These are phyloP conservation scores for Lagerstroemia fauriei DNA, from an alignment of 441 rosid species.

Conservation along the genomic window DNA sequence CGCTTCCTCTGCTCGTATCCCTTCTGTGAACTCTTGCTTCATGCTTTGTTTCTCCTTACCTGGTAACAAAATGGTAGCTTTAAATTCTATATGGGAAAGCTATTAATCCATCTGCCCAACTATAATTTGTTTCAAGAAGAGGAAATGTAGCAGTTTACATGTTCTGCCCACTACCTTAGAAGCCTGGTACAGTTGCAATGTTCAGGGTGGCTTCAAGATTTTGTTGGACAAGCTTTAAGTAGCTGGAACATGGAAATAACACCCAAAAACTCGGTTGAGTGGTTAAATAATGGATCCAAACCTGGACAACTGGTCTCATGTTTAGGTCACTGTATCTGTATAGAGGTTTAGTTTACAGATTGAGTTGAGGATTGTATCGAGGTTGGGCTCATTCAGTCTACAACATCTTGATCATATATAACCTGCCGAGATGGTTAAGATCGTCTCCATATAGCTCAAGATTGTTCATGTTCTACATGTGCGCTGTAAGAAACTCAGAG, in stretches of 20 bases:
- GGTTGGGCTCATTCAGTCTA: not conserved
- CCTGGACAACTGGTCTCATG: not conserved
- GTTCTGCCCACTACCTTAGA: not conserved
- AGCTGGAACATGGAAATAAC: not conserved
- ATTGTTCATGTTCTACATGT: not conserved
- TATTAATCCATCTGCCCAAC: not conserved
- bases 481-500: no score
- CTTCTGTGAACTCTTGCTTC: not conserved
- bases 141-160: not conserved
- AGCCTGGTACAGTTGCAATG: not conserved
- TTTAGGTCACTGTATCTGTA: not conserved
- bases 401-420: not conserved
- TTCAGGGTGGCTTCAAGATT: not conserved
- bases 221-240: not conserved
- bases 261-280: not conserved
- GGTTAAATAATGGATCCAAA: not conserved
- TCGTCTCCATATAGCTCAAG: not conserved
- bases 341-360: not conserved
- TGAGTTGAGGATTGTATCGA: not conserved
- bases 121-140: not conserved
- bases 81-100: not conserved
- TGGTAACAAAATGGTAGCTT: not conserved
- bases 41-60: not conserved
- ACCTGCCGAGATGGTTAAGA: not conserved
- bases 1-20: not conserved